Conservation (phyloP, 2,329 filamentous ascomycete species). For the Pestalotiopsis sp. region DNA sequence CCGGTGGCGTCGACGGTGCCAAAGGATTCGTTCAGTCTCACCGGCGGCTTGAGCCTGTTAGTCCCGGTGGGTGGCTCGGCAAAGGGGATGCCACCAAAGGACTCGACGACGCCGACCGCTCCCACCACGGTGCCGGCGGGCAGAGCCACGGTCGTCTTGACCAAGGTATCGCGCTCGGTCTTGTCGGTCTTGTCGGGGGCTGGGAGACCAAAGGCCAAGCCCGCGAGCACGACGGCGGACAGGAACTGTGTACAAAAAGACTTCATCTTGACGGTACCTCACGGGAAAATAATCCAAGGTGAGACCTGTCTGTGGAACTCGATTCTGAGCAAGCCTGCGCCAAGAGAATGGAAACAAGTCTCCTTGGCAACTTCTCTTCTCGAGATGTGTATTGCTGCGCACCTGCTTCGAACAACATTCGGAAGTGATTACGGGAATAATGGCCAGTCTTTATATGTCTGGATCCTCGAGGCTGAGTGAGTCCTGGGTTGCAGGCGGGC, state of each 20-base stretch:
- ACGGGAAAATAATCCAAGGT: background rate
- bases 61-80: conserved; percentile 68
- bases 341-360: background rate
- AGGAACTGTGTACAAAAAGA: background rate
- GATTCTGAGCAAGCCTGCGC: background rate
- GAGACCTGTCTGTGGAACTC: background rate
- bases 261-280: conserved; percentile 11
- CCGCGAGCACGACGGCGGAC: conserved; percentile 1
- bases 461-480: background rate
- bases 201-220: conserved; percentile 14
- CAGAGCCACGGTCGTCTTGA: conserved; percentile 26
- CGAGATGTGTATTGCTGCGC: conserved; percentile 1
- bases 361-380: background rate
- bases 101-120: conserved; percentile 53
- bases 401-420: background rate
- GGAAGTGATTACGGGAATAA: background rate
- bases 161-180: conserved; percentile 21
- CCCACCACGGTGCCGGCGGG: conserved; percentile 32
- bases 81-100: conserved; percentile 76
- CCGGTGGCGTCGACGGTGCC: conserved; percentile 65
- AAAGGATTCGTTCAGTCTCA: conserved; percentile 56
- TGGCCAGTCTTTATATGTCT: conserved; percentile 11
- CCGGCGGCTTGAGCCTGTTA: conserved; percentile 71
- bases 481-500: background rate
- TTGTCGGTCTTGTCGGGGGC: conserved; percentile 18